A percentile compares a stretch with the other conserved stretches of the same genome.
These are phyloP conservation scores for Fusarium goolgardi DNA, from an alignment of 2,329 filamentous ascomycete genomes.

Conservation along the genomic window DNA sequence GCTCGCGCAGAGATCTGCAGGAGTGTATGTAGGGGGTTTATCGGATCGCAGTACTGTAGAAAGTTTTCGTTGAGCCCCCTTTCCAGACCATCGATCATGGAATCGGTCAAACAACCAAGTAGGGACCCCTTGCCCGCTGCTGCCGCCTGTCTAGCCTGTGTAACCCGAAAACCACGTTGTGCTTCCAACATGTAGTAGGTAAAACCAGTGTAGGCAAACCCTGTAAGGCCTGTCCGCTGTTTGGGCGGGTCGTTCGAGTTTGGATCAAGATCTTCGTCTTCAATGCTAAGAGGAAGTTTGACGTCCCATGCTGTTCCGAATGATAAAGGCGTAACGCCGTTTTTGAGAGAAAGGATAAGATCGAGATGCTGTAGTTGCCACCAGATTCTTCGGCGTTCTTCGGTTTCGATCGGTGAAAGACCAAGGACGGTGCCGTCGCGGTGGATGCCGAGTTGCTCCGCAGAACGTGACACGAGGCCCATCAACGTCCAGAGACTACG, in stretches of 20 bases:
- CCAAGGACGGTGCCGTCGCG: conserved; percentile 24
- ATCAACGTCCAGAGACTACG: conserved; percentile 18
- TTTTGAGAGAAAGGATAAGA: not conserved
- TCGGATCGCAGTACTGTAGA: conserved; percentile 27
- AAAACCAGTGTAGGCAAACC: conserved; percentile 4
- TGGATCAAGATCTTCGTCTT: conserved; percentile 19
- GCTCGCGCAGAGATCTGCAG: conserved; percentile 19
- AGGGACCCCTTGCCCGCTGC: conserved; percentile 1
- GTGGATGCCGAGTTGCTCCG: conserved; percentile 25
- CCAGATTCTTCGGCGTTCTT: conserved; percentile 26
- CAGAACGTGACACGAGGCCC: conserved; percentile 10
- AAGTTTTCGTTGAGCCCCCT: conserved; percentile 15
- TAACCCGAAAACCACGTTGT: not conserved
- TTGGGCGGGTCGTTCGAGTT: not conserved
- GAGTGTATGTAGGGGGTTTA: not conserved
- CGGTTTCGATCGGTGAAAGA: conserved; percentile 9
- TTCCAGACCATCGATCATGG: conserved; percentile 5
- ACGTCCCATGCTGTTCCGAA: conserved; percentile 22
- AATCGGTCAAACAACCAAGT: not conserved
- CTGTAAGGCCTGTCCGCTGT: not conserved
- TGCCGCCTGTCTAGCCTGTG: not conserved
- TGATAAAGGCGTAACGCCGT: conserved; percentile 8
- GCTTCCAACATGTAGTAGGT: conserved; percentile 3
- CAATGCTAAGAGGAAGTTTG: conserved; percentile 25
- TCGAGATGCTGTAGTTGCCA: conserved; percentile 29